Evolutionary conservation across 306 rosid genomes (phyloP).

Genomic region (Senna tora): DNA sequence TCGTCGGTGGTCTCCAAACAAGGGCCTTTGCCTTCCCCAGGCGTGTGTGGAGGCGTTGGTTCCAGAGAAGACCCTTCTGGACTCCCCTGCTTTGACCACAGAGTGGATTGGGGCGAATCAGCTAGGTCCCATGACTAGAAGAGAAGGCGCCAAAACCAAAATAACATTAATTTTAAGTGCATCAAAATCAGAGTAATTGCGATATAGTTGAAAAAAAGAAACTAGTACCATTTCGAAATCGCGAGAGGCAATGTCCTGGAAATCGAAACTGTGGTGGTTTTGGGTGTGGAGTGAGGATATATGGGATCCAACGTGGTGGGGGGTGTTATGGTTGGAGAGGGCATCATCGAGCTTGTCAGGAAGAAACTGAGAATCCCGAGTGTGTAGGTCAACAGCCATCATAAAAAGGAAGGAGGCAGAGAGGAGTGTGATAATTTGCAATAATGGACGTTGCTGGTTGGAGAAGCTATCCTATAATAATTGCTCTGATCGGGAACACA

Average conservation of each 20-base stretch:
- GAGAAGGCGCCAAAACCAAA: not conserved
- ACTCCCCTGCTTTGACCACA: slow-evolving; percentile 55
- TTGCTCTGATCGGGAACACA: not conserved
- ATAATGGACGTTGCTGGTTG: slow-evolving; percentile 1
- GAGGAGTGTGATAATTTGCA: slow-evolving; percentile 23
- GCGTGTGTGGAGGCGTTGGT: slow-evolving; percentile 58
- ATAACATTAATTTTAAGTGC: no score
- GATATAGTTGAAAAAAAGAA: not conserved
- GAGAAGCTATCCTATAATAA: slow-evolving; percentile 17
- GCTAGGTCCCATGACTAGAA: slow-evolving; percentile 50
- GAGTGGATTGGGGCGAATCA: slow-evolving; percentile 49
- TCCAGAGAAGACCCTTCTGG: slow-evolving; percentile 55
- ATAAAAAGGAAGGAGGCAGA: not conserved
- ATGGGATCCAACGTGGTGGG: slow-evolving; percentile 8
- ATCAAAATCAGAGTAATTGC: no score
- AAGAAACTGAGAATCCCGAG: slow-evolving; percentile 34
- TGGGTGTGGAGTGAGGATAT: slow-evolving; percentile 33
- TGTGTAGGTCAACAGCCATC: slow-evolving; percentile 59
- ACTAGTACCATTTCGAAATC: slow-evolving; percentile 44
- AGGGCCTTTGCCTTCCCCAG: slow-evolving; percentile 36
- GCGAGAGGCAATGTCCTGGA: slow-evolving; percentile 33
- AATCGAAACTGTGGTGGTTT: slow-evolving; percentile 35
- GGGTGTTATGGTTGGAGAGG: slow-evolving; percentile 13
- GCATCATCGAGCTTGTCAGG: slow-evolving; percentile 27
- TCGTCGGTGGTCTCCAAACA: slow-evolving; percentile 30